A percentile compares a stretch with the other conserved stretches of the same genome.
Conservation (phyloP, 2,329 filamentous ascomycete species). For the Teratosphaeria viscida region DNA sequence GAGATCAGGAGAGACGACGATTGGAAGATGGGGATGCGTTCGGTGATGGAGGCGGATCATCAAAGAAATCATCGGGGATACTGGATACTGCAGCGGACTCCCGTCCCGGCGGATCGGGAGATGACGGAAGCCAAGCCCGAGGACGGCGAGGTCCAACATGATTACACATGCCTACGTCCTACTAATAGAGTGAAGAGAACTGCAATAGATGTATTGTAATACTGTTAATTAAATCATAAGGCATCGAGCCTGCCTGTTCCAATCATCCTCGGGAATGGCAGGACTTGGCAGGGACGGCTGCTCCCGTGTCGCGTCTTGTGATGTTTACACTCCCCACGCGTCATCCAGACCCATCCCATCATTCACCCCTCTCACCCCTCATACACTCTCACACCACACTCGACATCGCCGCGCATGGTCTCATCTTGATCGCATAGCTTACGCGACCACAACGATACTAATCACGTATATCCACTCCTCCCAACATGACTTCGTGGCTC, state of each 20-base stretch:
- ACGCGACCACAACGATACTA: conserved; percentile 33
- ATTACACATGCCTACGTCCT: neutral
- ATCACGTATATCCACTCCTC: neutral
- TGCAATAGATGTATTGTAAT: too few relatives aligned
- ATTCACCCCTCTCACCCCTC: neutral
- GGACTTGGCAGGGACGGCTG: neutral
- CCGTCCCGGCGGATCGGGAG: neutral
- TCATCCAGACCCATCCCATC: conserved; percentile 1
- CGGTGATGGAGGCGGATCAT: neutral
- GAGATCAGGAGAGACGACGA: neutral
- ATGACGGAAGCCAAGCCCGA: neutral
- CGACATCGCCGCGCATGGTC: conserved; percentile 3
- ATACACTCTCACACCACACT: neutral
- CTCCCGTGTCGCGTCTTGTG: neutral
- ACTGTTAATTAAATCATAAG: too few relatives aligned
- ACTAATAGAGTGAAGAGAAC: too few relatives aligned
- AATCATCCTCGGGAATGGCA: neutral
- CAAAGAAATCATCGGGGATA: neutral
- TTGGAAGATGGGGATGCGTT: neutral
- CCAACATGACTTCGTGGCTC: conserved; percentile 18
- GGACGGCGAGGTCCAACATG: neutral
- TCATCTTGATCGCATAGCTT: conserved; percentile 35
- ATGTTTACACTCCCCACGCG: conserved; percentile 1
- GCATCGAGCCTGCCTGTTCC: neutral
- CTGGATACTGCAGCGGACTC: neutral